Conservation (phyloP, 306 rosid species). For the Citrullus colocynthis region DNA sequence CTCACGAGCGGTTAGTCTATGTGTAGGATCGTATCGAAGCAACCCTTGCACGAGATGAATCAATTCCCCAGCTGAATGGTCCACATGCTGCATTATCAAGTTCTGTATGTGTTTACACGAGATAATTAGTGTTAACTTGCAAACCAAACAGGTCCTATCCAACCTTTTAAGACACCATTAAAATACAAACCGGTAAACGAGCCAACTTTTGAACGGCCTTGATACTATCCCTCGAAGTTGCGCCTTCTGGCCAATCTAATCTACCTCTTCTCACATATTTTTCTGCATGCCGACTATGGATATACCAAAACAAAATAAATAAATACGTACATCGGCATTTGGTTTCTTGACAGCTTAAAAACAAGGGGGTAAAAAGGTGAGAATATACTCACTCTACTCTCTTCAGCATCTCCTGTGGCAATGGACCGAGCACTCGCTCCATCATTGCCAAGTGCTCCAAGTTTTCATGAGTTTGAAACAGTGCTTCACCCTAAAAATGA, state of each 20-base stretch:
- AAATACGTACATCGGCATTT: neutral
- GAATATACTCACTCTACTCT: constrained; percentile 50
- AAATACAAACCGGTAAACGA: constrained; percentile 59
- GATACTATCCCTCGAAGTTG: constrained; percentile 76
- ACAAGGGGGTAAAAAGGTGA: no score
- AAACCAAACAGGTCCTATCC: no score
- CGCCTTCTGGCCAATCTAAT: constrained; percentile 91
- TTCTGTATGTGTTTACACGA: constrained; percentile 32
- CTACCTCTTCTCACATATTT: constrained; percentile 80
- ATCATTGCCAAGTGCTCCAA: constrained; percentile 96
- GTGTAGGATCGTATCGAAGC: constrained; percentile 62
- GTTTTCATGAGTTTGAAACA: constrained; percentile 94
- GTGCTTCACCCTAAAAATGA: constrained; percentile 66
- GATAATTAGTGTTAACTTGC: neutral
- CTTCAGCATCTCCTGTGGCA: constrained; percentile 60
- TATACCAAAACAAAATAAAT: neutral
- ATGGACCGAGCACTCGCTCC: constrained; percentile 79
- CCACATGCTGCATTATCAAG: constrained; percentile 86
- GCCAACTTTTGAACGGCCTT: constrained; percentile 75
- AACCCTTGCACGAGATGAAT: constrained; percentile 83
- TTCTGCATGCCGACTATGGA: constrained; percentile 67
- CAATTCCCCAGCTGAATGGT: constrained; percentile 89
- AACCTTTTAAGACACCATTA: neutral
- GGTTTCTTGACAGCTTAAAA: no score
- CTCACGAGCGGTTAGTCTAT: constrained; percentile 55